phyloP scores from a whole-genome alignment of 208 protist species.

The Trypanosoma rangeli region DNA sequence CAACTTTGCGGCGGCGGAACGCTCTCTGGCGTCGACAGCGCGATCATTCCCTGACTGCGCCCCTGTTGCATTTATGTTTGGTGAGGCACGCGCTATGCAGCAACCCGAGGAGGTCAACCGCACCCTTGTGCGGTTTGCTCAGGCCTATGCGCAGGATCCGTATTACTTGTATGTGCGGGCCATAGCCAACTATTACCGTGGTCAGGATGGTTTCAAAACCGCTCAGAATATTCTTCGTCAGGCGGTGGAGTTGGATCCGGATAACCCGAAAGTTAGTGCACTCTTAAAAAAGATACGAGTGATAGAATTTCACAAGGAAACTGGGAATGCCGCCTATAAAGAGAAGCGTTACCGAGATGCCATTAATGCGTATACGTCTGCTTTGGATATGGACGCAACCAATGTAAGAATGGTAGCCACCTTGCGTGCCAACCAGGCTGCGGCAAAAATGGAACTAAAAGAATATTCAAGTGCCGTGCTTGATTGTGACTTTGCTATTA shows the following conservation, averaged over 20 bases:
- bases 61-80: conserved; percentile 58
- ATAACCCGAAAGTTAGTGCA: conserved; percentile 56
- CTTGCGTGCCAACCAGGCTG: conserved; percentile 89
- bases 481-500: conserved; percentile 92
- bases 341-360: conserved; percentile 67
- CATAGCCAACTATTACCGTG: conserved; percentile 67
- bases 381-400: conserved; percentile 72
- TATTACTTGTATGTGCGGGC: conserved; percentile 73
- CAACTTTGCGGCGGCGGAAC: conserved; percentile 35
- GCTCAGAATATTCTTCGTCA: conserved; percentile 71
- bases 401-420: conserved; percentile 76
- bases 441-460: conserved; percentile 82
- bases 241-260: conserved; percentile 71
- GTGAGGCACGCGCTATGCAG: conserved; percentile 44
- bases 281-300: conserved; percentile 79
- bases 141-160: conserved; percentile 49
- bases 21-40: conserved; percentile 29
- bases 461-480: conserved; percentile 85
- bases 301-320: conserved; percentile 73
- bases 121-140: conserved; percentile 45
- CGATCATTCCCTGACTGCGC: conserved; percentile 66
- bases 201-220: conserved; percentile 60
- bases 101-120: conserved; percentile 58
- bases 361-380: conserved; percentile 69
- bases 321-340: conserved; percentile 85